Conservation (phyloP, 805 yeast species). For the Spathaspora sp. region DNA sequence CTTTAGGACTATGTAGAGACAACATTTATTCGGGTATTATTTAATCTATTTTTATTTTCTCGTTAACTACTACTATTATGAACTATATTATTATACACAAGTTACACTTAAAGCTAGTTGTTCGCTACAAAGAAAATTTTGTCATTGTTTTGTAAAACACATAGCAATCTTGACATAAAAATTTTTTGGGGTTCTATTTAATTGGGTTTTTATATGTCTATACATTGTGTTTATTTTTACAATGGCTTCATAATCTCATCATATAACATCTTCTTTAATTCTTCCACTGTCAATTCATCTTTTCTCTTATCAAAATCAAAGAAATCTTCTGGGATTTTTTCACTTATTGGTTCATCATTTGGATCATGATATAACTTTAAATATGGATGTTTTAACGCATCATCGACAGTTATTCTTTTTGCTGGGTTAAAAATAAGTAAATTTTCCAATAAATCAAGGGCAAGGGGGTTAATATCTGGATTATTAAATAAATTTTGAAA, state of each 20-base stretch:
- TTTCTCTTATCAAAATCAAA: slow-evolving; percentile 85
- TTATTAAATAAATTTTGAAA: slow-evolving; percentile 45
- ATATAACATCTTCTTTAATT: slow-evolving; percentile 73
- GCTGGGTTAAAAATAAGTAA: slow-evolving; percentile 71
- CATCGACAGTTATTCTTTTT: slow-evolving; percentile 68
- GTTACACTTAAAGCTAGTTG: no score
- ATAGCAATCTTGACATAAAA: not conserved
- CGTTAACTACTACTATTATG: no score
- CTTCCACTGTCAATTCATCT: slow-evolving; percentile 71
- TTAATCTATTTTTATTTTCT: no score
- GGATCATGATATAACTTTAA: slow-evolving; percentile 91
- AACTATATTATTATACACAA: no score
- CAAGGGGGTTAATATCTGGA: slow-evolving; percentile 34
- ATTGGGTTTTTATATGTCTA: not conserved
- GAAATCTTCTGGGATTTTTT: slow-evolving; percentile 79
- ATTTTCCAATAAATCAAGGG: slow-evolving; percentile 58
- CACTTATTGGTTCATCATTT: slow-evolving; percentile 84
- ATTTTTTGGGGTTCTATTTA: no score
- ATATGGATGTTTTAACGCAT: slow-evolving; percentile 82
- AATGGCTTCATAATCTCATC: slow-evolving; percentile 71
- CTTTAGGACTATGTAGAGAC: no score
- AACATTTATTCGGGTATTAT: no score
- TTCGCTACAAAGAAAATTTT: no score
- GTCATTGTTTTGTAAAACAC: not conserved
- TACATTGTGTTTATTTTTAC: slow-evolving; percentile 9